Percentiles rank a stretch among this genome's conserved stretches.
Evolutionary conservation across 2,329 filamentous ascomycete genomes (phyloP).

Genomic region (Ophiostoma angusticollis): DNA sequence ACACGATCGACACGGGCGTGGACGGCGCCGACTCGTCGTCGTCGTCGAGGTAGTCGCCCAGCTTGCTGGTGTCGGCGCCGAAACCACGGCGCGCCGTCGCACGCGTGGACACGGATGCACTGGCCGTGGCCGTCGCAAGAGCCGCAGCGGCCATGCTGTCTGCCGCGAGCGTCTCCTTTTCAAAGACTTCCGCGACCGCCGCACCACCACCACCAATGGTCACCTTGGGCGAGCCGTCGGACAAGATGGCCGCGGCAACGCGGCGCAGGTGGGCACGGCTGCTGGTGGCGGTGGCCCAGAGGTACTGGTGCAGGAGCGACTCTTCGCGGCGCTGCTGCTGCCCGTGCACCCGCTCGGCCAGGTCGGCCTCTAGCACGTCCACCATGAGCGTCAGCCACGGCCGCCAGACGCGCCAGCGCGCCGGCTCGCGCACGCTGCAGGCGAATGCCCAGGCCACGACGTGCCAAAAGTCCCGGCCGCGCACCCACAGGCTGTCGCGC

Average conservation of each 20-base stretch:
- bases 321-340: slow-evolving; percentile 20
- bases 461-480: slow-evolving; percentile 81
- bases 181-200: slow-evolving; percentile 37
- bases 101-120: slow-evolving; percentile 21
- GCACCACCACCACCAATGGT: too few species aligned
- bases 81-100: too few species aligned
- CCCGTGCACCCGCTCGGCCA: slow-evolving; percentile 40
- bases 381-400: slow-evolving; percentile 70
- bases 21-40: slow-evolving; percentile 41
- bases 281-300: slow-evolving; percentile 29
- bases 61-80: slow-evolving; percentile 47
- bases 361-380: slow-evolving; percentile 62
- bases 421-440: slow-evolving; percentile 60
- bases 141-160: too few species aligned
- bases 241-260: slow-evolving; percentile 54
- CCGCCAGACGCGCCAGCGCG: slow-evolving; percentile 71
- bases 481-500: slow-evolving; percentile 54
- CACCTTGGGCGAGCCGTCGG: slow-evolving; percentile 49
- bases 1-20: slow-evolving; percentile 28
- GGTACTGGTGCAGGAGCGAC: slow-evolving; percentile 50
- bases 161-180: slow-evolving; percentile 40
- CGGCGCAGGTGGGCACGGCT: slow-evolving; percentile 35
- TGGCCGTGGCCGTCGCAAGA: too few species aligned
- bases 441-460: slow-evolving; percentile 87
- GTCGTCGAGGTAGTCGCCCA: slow-evolving; percentile 47